Evolutionary conservation across 2,329 filamentous ascomycete genomes (phyloP).

Genomic region (Exophiala sp.): DNA sequence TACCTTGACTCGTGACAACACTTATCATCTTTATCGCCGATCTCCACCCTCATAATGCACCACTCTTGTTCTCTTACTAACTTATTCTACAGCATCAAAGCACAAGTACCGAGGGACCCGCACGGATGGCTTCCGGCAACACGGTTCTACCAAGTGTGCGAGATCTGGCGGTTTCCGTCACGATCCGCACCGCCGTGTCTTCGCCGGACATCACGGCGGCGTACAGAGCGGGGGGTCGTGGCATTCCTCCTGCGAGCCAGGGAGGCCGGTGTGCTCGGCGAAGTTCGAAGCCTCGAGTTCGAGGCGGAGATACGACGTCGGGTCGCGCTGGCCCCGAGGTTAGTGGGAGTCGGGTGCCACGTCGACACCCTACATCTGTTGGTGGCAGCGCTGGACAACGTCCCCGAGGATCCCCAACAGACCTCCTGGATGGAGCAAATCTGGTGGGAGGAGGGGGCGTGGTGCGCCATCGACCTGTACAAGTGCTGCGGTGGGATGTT

Average conservation of each 20-base stretch:
- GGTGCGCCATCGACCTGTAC: background rate
- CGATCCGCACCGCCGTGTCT: background rate
- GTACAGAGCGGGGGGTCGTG: background rate
- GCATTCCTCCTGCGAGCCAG: background rate
- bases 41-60: too few relatives aligned
- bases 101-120: background rate
- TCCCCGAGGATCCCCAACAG: background rate
- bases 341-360: background rate
- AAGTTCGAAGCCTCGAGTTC: background rate
- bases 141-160: background rate
- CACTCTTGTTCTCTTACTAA: background rate
- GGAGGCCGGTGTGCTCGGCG: background rate
- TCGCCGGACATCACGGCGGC: background rate
- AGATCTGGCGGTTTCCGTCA: background rate
- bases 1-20: background rate
- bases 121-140: background rate
- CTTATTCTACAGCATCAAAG: background rate
- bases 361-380: background rate
- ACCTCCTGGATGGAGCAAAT: background rate
- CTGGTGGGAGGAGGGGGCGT: background rate
- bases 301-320: background rate
- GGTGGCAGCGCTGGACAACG: background rate
- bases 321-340: background rate
- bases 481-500: background rate
- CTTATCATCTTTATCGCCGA: background rate